Evolutionary conservation across 306 rosid genomes (phyloP), one percentile per base, ranked within the genome.

Genomic region (Prunus persica): DNA sequence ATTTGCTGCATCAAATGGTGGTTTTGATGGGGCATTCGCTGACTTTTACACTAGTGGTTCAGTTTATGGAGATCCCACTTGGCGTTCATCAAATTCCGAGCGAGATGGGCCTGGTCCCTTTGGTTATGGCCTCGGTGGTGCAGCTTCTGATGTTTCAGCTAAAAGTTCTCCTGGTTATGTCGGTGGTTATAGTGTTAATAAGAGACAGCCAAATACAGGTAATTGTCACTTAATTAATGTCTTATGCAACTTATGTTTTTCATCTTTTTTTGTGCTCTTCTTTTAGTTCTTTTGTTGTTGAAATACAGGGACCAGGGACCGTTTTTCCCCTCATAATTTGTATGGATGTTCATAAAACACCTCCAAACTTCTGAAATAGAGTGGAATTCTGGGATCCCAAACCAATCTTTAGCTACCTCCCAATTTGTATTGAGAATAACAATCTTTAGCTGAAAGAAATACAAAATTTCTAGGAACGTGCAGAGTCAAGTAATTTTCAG

Each of bases 171-270:
- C 84, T 69, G 90, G 89, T 77, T 89, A 87, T 77, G 82, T 89
- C 76, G 90, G 87, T 30, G 91, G 84, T 79, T 91, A 87, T 75
- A 78, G 89, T 81, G 90, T 88, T 83, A 77, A 88, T 78, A 86
- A 79, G 80, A 82, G 93, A 84, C 93, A 93, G 75, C 60, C 98
- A 74, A 87, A 88, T 81, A 81, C 92, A 85, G 98, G 98, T 93
- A 84, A 27, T 57, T 7, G 60, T 6, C 19, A 16, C 56, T 32
- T 72, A 38, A 32, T 73, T 28, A 15, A 27, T 60, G 18, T 43
- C 52, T 27, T 25, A 61, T 12, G 46, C 38, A 45, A 18, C 12
- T 60, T 60, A 1, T 45, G 6, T 71, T 72, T 57, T 22, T 30
- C 1, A 15, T 41, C 8, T 57, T 7, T 46, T 30, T 61, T 3